A percentile compares a stretch with the other conserved stretches of the same genome.
Evolutionary conservation across 2,329 filamentous ascomycete species (phyloP).

Genomic region (Grosmannia huntii): DNA sequence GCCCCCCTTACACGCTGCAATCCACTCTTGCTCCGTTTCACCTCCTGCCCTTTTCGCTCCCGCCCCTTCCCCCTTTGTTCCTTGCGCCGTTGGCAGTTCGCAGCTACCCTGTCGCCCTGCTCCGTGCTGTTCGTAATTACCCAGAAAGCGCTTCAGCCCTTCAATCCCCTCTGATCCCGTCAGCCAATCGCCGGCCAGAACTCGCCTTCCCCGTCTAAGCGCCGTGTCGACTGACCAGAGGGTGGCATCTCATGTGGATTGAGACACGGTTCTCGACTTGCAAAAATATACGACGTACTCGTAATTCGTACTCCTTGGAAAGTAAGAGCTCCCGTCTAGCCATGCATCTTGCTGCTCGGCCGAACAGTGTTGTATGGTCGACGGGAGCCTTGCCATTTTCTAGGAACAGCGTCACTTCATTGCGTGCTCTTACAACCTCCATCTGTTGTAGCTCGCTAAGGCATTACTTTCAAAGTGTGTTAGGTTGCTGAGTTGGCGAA

Average conservation of each 20-base stretch:
- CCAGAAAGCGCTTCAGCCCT: background rate
- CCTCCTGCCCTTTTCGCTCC: background rate
- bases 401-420: too few relatives aligned
- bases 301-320: too few relatives aligned
- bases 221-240: background rate
- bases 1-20: background rate
- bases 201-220: background rate
- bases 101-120: background rate
- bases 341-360: too few relatives aligned
- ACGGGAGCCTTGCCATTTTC: too few relatives aligned
- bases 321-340: too few relatives aligned
- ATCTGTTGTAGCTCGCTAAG: too few relatives aligned
- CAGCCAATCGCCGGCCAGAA: background rate
- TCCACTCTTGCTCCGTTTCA: background rate
- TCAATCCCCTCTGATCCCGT: background rate
- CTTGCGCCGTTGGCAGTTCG: background rate
- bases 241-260: background rate
- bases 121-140: background rate
- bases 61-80: background rate
- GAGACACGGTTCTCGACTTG: background rate
- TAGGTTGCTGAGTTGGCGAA: too few relatives aligned
- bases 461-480: too few relatives aligned
- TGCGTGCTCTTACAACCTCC: too few relatives aligned
- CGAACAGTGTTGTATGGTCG: too few relatives aligned
- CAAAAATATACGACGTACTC: background rate